phyloP scores from a whole-genome alignment of 257 asterid genomes.

The Oldenlandia corymbosa region DNA sequence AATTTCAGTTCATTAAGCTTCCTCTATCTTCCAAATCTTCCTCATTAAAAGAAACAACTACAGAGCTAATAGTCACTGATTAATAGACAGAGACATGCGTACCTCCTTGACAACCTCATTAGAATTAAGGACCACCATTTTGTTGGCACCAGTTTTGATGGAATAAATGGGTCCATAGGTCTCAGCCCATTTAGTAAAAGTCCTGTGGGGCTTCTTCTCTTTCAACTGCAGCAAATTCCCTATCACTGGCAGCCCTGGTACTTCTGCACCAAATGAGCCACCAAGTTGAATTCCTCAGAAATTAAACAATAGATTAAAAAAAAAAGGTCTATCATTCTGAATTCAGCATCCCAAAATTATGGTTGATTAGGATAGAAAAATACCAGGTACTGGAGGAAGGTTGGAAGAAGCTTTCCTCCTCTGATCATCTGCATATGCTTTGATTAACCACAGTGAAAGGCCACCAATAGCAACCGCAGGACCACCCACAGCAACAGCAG shows the following conservation, averaged over 20 bases:
- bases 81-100: neutral
- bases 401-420: constrained; percentile 36
- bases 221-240: constrained; percentile 80
- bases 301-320: neutral
- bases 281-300: neutral
- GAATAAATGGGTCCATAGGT: constrained; percentile 76
- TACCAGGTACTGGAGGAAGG: constrained; percentile 59
- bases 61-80: neutral
- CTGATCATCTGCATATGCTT: constrained; percentile 29
- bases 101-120: constrained; percentile 80
- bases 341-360: neutral
- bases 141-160: constrained; percentile 57
- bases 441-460: constrained; percentile 45
- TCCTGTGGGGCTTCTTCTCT: constrained; percentile 84
- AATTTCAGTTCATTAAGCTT: too few species aligned
- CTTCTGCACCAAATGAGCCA: constrained; percentile 44
- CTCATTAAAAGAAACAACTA: neutral
- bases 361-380: neutral
- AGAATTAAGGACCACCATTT: constrained; percentile 63
- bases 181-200: constrained; percentile 83
- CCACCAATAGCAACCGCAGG: constrained; percentile 61
- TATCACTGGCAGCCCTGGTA: constrained; percentile 69
- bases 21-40: neutral
- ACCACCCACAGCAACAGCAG: constrained; percentile 42
- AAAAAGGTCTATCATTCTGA: too few species aligned